These are phyloP conservation scores for Trichoderma hamatum DNA, from an alignment of 2,329 filamentous ascomycete genomes.

Conservation along the genomic window DNA sequence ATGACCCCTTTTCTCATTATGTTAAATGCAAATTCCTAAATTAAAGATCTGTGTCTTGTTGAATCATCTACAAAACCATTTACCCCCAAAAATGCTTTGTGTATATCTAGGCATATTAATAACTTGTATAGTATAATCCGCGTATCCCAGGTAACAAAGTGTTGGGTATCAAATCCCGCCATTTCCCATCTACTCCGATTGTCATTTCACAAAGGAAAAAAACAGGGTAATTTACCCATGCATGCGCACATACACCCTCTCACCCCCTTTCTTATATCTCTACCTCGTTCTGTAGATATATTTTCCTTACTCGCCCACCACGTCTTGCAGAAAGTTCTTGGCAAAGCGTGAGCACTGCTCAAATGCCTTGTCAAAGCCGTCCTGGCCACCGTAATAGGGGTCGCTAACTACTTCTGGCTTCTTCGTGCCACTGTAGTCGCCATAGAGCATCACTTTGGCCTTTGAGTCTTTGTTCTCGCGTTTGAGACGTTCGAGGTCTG, in stretches of 20 bases:
- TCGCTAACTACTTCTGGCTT: conserved; percentile 76
- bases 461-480: conserved; percentile 60
- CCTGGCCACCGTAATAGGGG: conserved; percentile 86
- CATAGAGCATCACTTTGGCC: conserved; percentile 78
- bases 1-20: background rate
- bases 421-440: conserved; percentile 70
- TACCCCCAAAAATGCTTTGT: background rate
- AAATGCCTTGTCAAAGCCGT: conserved; percentile 84
- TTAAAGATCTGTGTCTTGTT: background rate
- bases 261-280: background rate
- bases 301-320: conserved; percentile 37
- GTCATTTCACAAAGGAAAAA: background rate
- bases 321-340: conserved; percentile 70
- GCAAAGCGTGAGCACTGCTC: conserved; percentile 80
- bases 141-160: conserved; percentile 1
- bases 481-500: conserved; percentile 66
- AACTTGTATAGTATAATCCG: conserved; percentile 10
- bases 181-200: conserved; percentile 13
- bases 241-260: background rate
- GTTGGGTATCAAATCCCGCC: conserved; percentile 24
- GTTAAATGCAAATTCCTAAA: background rate
- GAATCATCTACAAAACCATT: background rate
- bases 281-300: background rate
- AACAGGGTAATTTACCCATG: conserved; percentile 1
- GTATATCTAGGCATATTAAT: conserved; percentile 16